Evolutionary conservation across 2,329 filamentous ascomycete species (phyloP), one percentile per base, ranked within the genome.

Genomic region (Fusarium multiceps): DNA sequence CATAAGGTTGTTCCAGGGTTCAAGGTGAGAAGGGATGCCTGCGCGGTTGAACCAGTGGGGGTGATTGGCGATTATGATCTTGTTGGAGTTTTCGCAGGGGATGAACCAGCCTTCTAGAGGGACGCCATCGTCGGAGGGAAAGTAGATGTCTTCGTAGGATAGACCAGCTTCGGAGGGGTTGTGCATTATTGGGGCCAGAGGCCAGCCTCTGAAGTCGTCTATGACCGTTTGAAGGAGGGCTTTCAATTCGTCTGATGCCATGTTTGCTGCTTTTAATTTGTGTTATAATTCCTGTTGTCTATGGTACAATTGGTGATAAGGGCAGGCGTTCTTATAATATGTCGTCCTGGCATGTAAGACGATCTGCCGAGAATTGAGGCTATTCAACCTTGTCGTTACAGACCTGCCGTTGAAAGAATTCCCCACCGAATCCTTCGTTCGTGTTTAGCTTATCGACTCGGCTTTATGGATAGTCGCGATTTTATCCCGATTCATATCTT

Each of bases 11-110:
- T 21, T 64, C 67, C 63, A 70, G 3, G 67, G 67, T 0, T 59
- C 50, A 1, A 71, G 13, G 5, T 70, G 67, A 0, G 67, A 70
- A 3, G 67, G 67, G 2, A 70, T 50, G 0, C 67, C 67, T 2
- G 67, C 67, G 9, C 67, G 63, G 40, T 54, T 70, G 54, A 68
- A 70, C 63, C 67, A 71, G 40, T 59, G 67, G 7, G 67, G 67
- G 13, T 70, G 67, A 16, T 71, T 71, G 32, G 67, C 58, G 27
- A 70, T 68, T 40, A 70, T 60, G 50, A 71, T 43, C 42, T 70
- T 70, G 16, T 47, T 37, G 11, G 67, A 70, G 18, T 43, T 43
- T 28, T 57, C 56, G 50, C 58, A 56, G 0, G 67, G 58, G 23
- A 70, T 64, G 32, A 71, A 71, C 67, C 67, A 70, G 4, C 67